Percentiles rank a stretch among this genome's conserved stretches.
phyloP scores from a whole-genome alignment of 2,329 filamentous ascomycete genomes.

The Coleophoma eucalyptorum region DNA sequence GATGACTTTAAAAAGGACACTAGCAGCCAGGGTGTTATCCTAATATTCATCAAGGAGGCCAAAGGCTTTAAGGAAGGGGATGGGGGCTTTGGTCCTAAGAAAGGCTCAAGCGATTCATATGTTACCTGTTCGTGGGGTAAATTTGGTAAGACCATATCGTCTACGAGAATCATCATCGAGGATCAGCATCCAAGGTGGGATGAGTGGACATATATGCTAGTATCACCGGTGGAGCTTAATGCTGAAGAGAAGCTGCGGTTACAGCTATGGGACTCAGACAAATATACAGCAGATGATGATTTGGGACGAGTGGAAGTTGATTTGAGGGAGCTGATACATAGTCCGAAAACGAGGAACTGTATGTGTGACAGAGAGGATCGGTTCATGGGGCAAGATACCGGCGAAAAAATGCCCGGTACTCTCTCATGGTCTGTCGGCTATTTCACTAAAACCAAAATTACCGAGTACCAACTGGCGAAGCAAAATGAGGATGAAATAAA shows the following conservation, averaged over 20 bases:
- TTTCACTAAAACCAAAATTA: conserved; percentile 63
- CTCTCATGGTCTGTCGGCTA: conserved; percentile 70
- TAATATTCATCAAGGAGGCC: conserved; percentile 63
- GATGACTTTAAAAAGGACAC: conserved; percentile 80
- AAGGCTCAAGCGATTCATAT: conserved; percentile 66
- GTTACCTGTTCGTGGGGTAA: conserved; percentile 74
- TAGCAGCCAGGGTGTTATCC: conserved; percentile 56
- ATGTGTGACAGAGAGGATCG: conserved; percentile 62
- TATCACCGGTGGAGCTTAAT: conserved; percentile 68
- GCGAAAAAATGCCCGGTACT: conserved; percentile 65
- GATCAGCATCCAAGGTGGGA: conserved; percentile 70
- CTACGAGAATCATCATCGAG: conserved; percentile 59
- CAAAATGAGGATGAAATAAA: conserved; percentile 59
- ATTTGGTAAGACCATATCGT: conserved; percentile 66
- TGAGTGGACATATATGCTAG: conserved; percentile 65
- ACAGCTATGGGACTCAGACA: conserved; percentile 75
- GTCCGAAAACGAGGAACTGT: conserved; percentile 52
- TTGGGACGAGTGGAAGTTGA: conserved; percentile 69
- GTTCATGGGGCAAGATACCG: conserved; percentile 60
- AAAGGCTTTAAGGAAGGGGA: conserved; percentile 71
- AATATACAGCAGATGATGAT: conserved; percentile 69
- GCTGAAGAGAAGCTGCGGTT: conserved; percentile 66
- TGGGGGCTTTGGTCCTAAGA: conserved; percentile 53
- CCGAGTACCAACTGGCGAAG: conserved; percentile 53
- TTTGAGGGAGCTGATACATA: conserved; percentile 61